phyloP scores from a whole-genome alignment of 164 flowering plant species.

The Vitis labrusca region DNA sequence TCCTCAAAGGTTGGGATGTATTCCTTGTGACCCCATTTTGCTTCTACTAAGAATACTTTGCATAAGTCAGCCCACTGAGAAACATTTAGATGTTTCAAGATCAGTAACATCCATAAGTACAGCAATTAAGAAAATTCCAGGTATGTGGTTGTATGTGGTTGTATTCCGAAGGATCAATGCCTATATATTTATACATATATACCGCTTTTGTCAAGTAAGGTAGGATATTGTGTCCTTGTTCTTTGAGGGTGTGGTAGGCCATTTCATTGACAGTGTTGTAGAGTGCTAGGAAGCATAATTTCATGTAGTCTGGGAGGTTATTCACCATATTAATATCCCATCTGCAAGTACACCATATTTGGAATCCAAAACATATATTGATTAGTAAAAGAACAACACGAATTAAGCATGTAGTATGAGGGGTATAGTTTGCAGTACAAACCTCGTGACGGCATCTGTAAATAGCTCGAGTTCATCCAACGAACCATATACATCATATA shows the following conservation, averaged over 20 bases:
- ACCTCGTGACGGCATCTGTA: constrained; percentile 42
- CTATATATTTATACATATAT: not conserved
- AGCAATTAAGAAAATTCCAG: not conserved
- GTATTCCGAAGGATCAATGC: too few relatives aligned
- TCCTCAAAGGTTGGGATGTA: constrained; percentile 38
- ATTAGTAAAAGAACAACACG: too few relatives aligned
- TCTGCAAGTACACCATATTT: constrained; percentile 19
- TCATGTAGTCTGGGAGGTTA: constrained; percentile 49
- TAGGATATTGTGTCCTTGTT: constrained; percentile 17
- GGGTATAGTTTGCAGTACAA: not conserved
- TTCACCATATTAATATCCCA: constrained; percentile 38
- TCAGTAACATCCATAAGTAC: not conserved
- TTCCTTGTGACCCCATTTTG: constrained; percentile 37
- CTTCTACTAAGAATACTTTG: constrained; percentile 41
- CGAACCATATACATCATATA: constrained; percentile 46
- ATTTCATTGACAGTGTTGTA: constrained; percentile 41
- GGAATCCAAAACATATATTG: too few relatives aligned
- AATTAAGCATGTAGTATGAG: too few relatives aligned
- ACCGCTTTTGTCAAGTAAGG: constrained; percentile 27
- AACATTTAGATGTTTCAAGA: not conserved
- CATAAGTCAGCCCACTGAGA: constrained; percentile 50
- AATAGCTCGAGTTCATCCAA: constrained; percentile 42
- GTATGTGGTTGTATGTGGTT: too few relatives aligned
- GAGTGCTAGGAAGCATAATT: constrained; percentile 38
- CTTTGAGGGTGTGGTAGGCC: constrained; percentile 29